Evolutionary conservation across 345 rosid species (phyloP).

Genomic region (Melaleuca quinquenervia): DNA sequence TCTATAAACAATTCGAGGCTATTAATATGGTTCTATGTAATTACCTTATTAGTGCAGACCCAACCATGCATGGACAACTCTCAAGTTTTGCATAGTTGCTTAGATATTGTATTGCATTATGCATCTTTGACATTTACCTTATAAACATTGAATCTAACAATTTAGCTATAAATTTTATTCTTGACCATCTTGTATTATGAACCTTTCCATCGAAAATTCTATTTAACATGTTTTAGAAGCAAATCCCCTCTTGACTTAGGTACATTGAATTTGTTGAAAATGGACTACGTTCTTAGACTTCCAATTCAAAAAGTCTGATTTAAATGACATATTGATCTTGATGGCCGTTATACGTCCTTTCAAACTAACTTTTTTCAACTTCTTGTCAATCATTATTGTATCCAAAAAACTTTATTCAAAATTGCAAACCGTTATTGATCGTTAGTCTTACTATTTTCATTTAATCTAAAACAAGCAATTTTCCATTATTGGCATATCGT

Average conservation of each 20-base stretch:
- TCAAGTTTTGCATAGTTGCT: not conserved
- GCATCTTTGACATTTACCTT: not conserved
- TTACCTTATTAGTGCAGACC: not conserved
- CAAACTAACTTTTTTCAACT: not conserved
- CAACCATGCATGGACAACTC: not conserved
- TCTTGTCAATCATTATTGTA: not conserved
- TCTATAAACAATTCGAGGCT: not conserved
- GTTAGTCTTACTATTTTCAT: not conserved
- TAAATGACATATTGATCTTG: not conserved
- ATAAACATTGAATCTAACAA: not conserved
- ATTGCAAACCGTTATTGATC: not conserved
- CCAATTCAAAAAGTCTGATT: not conserved
- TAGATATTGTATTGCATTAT: not conserved
- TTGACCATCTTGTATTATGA: not conserved
- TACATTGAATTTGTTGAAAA: not conserved
- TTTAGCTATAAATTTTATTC: not conserved
- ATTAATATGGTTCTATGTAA: not conserved
- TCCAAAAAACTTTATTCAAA: not conserved
- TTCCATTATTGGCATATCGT: not conserved
- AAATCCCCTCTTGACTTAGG: not conserved
- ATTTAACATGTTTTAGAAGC: not conserved
- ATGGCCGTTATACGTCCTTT: not conserved
- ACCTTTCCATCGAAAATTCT: not conserved
- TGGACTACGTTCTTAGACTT: not conserved
- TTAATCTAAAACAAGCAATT: not conserved